Evolutionary conservation across 306 rosid genomes (phyloP), one percentile per base, ranked within the genome.

Genomic region (Vigna nakashimae): DNA sequence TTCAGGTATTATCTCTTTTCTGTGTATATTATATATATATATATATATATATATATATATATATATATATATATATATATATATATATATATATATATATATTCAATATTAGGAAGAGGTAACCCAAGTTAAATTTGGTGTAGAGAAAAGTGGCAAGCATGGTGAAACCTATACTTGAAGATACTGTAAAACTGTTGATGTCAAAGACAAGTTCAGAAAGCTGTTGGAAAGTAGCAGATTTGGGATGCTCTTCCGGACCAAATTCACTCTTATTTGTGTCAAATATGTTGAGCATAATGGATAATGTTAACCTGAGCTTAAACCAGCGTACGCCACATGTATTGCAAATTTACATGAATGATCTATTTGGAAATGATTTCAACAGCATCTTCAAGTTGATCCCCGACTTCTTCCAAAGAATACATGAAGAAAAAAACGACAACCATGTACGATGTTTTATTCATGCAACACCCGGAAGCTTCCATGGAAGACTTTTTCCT

Each of bases 351-450:
- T 85, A 83, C 38, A 62, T 88, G 1, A 90, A 90, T 14, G 90
- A 88, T 71, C 82, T 90, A 16, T 88, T 81, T 0, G 71, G 28
- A 15, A 90, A 88, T 17, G 95, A 90, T 69, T 90, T 88, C 85
- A 88, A 88, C 16, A 46, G 79, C 3, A 20, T 89, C 2, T 84
- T 89, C 46, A 67, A 56, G 52, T 70, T 83, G 1, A 48, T 89
- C 2, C 88, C 91, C 0, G 51, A 32, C 2, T 89, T 89, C 76
- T 20, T 68, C 15, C 15, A 76, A 52, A 65, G 46, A 1, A 48
- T 79, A 9, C 15, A 58, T 13, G 10, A 70, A 8, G 69, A 66
- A 15, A 13, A 4, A 38, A 7, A 0, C 10, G 28, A 32, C 0
- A 60, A 79, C 1, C 11, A 38, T 66, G 87, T 85, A 4, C 65